phyloP scores from a whole-genome alignment of 495 filamentous ascomycete species.

The Aspergillus egyptiacus region DNA sequence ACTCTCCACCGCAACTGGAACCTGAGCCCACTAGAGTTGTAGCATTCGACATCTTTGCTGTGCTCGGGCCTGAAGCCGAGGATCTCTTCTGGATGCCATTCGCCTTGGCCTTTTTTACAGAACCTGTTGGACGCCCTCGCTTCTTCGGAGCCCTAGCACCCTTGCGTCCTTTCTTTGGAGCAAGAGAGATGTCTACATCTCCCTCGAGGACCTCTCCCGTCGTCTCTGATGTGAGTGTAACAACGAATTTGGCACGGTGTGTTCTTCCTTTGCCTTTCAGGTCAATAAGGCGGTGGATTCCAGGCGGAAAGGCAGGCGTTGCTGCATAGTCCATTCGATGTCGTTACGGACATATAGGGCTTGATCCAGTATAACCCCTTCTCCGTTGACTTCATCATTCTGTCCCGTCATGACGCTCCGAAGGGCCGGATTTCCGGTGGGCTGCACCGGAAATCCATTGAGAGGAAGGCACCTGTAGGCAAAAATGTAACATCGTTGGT shows the following conservation, averaged over 20 bases:
- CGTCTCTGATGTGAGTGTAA: slow-evolving; percentile 7
- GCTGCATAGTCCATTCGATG: slow-evolving; percentile 5
- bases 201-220: slow-evolving; percentile 15
- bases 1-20: not conserved
- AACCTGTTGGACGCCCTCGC: not conserved
- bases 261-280: slow-evolving; percentile 7
- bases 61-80: not conserved
- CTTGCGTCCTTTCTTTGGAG: not conserved
- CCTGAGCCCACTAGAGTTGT: not conserved
- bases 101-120: not conserved
- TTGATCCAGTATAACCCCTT: slow-evolving; percentile 6
- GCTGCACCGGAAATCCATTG: not conserved
- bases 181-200: slow-evolving; percentile 6
- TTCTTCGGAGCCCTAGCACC: not conserved
- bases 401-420: not conserved
- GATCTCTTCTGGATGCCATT: not conserved
- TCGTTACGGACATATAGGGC: slow-evolving; percentile 1
- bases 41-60: not conserved
- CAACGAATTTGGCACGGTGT: slow-evolving; percentile 5
- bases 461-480: slow-evolving; percentile 20
- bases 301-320: not conserved
- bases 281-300: slow-evolving; percentile 2
- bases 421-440: not conserved
- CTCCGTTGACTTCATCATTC: not conserved
- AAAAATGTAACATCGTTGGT: slow-evolving; percentile 16